A percentile compares a stretch with the other conserved stretches of the same genome.
phyloP scores from a whole-genome alignment of 1,284 basidiomycete genomes.

The Polyporus tsugae region DNA sequence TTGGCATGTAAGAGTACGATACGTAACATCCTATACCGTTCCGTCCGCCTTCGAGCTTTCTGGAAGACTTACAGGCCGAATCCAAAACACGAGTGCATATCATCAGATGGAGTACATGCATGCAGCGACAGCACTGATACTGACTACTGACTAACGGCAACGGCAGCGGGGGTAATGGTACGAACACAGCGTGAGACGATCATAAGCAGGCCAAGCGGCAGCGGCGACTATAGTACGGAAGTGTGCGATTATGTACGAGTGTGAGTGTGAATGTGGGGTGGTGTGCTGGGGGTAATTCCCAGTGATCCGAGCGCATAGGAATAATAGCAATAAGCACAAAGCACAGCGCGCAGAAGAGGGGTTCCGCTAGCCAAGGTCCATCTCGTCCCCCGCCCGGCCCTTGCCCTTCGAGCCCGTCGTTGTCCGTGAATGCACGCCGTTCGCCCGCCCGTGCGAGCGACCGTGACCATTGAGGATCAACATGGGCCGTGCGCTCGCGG shows the following conservation, averaged over 20 bases:
- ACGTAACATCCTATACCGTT: background rate
- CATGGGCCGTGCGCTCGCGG: slow-evolving; percentile 7
- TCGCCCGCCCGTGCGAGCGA: slow-evolving; percentile 15
- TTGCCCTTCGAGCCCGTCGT: slow-evolving; percentile 44
- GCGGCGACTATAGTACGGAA: slow-evolving; percentile 3
- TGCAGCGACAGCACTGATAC: slow-evolving; percentile 1
- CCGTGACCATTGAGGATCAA: slow-evolving; percentile 7
- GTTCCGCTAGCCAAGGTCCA: slow-evolving; percentile 37
- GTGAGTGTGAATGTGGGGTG: slow-evolving; percentile 7
- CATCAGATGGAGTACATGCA: slow-evolving; percentile 10
- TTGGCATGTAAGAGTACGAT: background rate
- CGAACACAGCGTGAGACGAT: background rate
- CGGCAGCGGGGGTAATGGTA: background rate
- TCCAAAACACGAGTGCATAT: slow-evolving; percentile 22
- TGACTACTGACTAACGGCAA: background rate
- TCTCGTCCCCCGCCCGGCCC: slow-evolving; percentile 42
- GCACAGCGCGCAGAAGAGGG: slow-evolving; percentile 45
- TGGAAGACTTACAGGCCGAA: too few relatives aligned
- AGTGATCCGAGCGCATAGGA: slow-evolving; percentile 36
- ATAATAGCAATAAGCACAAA: slow-evolving; percentile 38
- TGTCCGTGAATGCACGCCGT: slow-evolving; percentile 42
- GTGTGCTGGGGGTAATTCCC: slow-evolving; percentile 48
- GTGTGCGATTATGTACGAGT: slow-evolving; percentile 7
- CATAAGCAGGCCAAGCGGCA: background rate
- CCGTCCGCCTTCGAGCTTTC: too few relatives aligned